Conservation (phyloP, 495 filamentous ascomycete genomes). For the Darksidea phi region DNA sequence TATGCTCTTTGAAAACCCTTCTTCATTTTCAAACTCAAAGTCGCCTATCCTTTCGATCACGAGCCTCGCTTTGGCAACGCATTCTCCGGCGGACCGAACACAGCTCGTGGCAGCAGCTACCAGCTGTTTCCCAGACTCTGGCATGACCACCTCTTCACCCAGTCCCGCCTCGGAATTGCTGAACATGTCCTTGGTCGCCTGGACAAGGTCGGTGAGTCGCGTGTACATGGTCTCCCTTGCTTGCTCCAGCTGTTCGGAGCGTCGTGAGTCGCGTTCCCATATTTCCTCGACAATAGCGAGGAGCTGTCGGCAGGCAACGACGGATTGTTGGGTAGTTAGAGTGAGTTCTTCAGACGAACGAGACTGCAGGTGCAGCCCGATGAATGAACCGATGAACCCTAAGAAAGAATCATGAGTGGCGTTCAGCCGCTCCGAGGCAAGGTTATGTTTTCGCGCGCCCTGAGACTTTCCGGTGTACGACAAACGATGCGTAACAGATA, state of each 20-base stretch:
- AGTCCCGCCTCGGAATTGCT: constrained; percentile 58
- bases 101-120: constrained; percentile 82
- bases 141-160: constrained; percentile 73
- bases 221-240: constrained; percentile 78
- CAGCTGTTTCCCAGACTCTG: constrained; percentile 74
- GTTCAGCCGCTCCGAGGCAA: constrained; percentile 67
- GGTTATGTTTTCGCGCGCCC: constrained; percentile 49
- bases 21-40: constrained; percentile 71
- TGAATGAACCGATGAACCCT: constrained; percentile 83
- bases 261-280: constrained; percentile 69
- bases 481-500: constrained; percentile 58
- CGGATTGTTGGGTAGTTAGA: constrained; percentile 71
- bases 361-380: constrained; percentile 86
- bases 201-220: constrained; percentile 73
- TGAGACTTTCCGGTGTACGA: constrained; percentile 54
- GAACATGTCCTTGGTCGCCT: constrained; percentile 76
- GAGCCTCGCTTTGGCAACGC: constrained; percentile 77
- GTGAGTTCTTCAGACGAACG: constrained; percentile 82
- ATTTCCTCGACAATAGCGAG: constrained; percentile 80
- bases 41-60: constrained; percentile 91
- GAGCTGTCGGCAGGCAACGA: constrained; percentile 73
- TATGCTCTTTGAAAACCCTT: constrained; percentile 38
- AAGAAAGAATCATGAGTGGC: constrained; percentile 81
- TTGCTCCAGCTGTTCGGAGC: constrained; percentile 61
- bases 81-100: constrained; percentile 86